A percentile compares a stretch with the other conserved stretches of the same genome.
Conservation (phyloP, 2,329 filamentous ascomycete genomes). For the Rachicladosporium sp. region DNA sequence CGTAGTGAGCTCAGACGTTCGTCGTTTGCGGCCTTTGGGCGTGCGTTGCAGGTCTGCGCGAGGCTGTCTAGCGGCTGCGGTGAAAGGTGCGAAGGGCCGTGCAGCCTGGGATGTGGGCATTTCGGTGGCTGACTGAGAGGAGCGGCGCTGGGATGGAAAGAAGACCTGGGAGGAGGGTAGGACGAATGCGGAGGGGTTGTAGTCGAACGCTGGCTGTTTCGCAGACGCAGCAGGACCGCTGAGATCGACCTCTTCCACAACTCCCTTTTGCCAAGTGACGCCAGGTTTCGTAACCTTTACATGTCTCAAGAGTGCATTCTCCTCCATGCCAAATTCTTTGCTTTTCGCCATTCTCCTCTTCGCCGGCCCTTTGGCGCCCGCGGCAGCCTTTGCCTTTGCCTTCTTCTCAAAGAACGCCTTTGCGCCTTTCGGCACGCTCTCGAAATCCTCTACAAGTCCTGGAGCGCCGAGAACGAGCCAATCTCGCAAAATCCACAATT, state of each 20-base stretch:
- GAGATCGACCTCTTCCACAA: too few relatives aligned
- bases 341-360: constrained; percentile 4
- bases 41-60: constrained; percentile 9
- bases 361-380: constrained; percentile 9
- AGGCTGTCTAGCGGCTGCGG: constrained; percentile 1
- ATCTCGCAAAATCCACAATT: constrained; percentile 56
- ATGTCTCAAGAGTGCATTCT: constrained; percentile 11
- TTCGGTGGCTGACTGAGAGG: background rate
- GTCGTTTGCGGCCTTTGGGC: constrained; percentile 17
- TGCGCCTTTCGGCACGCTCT: constrained; percentile 29
- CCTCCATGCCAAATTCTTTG: constrained; percentile 3
- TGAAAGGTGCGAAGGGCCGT: constrained; percentile 2
- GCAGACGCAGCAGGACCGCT: too few relatives aligned
- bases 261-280: constrained; percentile 5
- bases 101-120: background rate
- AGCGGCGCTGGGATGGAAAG: background rate
- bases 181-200: background rate
- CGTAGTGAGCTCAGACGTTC: constrained; percentile 12
- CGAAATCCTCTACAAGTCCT: constrained; percentile 53
- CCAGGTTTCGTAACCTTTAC: constrained; percentile 10
- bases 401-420: constrained; percentile 8
- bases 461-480: constrained; percentile 54
- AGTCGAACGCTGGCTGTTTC: too few relatives aligned
- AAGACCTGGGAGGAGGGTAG: background rate
- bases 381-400: constrained; percentile 11